These are phyloP conservation scores for Perilla frutescens DNA, from an alignment of 257 asterid genomes.

Conservation along the genomic window DNA sequence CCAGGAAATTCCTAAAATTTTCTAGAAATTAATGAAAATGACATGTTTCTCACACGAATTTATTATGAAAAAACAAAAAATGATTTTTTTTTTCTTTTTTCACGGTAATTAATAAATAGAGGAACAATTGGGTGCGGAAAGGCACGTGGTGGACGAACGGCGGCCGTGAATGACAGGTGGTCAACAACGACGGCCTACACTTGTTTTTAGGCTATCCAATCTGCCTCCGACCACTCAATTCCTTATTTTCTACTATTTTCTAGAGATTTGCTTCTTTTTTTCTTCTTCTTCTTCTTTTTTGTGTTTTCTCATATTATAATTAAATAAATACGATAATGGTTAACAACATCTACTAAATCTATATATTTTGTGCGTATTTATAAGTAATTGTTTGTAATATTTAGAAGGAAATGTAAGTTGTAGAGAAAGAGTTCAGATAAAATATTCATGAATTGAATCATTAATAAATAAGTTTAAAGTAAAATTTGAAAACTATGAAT, in stretches of 20 bases:
- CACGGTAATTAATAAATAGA: not conserved
- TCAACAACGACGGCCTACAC: slow-evolving; percentile 38
- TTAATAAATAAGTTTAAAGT: too few species aligned
- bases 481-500: too few species aligned
- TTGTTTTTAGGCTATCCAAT: slow-evolving; percentile 31
- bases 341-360: too few species aligned
- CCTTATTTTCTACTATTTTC: not conserved
- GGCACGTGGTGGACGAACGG: slow-evolving; percentile 32
- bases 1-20: not conserved
- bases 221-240: slow-evolving; percentile 34
- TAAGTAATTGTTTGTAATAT: too few species aligned
- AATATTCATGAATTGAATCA: too few species aligned
- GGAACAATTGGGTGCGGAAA: not conserved
- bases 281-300: not conserved
- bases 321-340: too few species aligned
- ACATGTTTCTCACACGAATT: not conserved
- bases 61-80: not conserved
- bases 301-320: too few species aligned
- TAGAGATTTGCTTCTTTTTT: too few species aligned
- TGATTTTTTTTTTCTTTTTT: not conserved
- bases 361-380: too few species aligned
- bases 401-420: too few species aligned
- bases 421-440: too few species aligned
- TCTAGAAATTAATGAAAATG: slow-evolving; percentile 31
- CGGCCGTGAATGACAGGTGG: slow-evolving; percentile 37